Evolutionary conservation across 495 filamentous ascomycete species (phyloP).

Genomic region (Aspergillus campestris): DNA sequence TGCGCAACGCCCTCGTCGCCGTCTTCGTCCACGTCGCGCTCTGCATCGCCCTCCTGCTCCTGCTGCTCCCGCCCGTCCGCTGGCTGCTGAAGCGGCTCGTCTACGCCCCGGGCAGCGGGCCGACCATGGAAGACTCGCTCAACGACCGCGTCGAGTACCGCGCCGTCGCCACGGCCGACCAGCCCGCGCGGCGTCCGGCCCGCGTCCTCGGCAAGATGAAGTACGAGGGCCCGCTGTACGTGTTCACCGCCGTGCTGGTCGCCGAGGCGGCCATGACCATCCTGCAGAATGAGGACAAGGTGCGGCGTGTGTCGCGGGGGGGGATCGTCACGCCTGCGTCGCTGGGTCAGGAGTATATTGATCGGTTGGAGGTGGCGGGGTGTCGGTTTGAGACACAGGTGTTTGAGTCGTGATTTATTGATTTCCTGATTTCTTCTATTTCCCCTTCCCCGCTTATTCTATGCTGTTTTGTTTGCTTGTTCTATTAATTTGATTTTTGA

Average conservation of each 20-base stretch:
- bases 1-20: constrained; percentile 51
- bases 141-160: constrained; percentile 57
- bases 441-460: background rate
- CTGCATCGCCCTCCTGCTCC: constrained; percentile 38
- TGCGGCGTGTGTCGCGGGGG: constrained; percentile 50
- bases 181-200: constrained; percentile 28
- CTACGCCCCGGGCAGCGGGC: constrained; percentile 60
- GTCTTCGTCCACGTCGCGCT: constrained; percentile 49
- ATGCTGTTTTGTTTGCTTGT: background rate
- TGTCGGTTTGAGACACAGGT: constrained; percentile 50
- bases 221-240: constrained; percentile 57
- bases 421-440: background rate
- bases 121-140: constrained; percentile 44
- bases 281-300: constrained; percentile 51
- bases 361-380: constrained; percentile 56
- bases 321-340: constrained; percentile 80
- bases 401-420: constrained; percentile 19
- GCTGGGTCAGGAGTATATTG: constrained; percentile 66
- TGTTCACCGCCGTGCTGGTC: constrained; percentile 57
- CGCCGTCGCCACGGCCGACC: constrained; percentile 56
- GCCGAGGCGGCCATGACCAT: constrained; percentile 65
- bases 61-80: constrained; percentile 48
- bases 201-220: constrained; percentile 50
- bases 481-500: no score
- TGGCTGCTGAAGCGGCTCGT: constrained; percentile 46